Base-by-base conservation (phyloP, 176 grass and related monocot species). In the Rhynchospora pubera region DNA sequence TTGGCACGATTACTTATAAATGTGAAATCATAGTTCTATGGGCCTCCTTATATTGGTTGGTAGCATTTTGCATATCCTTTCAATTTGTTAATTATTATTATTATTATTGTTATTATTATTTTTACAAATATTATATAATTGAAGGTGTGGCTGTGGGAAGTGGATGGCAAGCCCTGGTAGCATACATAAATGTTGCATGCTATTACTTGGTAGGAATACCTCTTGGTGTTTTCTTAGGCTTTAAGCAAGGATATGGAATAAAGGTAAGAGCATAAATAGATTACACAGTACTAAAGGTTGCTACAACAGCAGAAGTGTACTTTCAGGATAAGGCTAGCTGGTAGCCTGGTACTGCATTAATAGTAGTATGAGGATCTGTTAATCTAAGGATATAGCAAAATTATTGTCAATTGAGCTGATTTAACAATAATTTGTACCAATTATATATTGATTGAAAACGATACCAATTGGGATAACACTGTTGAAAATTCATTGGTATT, bases 141-240 rank as follows among this genome's bases (percentile, higher is more conserved):
- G 48, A 87, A 97, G 95, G 95, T 72, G 92, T 94, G 67, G 95
- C 95, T 68, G 92, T 94, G 85, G 92, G 92, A 19, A 89, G 94
- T 83, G 94, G 90, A 53, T 97, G 91, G 94, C 91, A 97, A 89
- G 94, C 88, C 45, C 85, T 83, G 62, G 90, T 94, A 42, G 94
- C 94, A 3, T 97, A 90, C 42, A 91, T 97, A 45, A 97, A 97
- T 84, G 89, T 97, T 19, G 94, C 80, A 52, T 92, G 90, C 85
- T 97, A 94, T 65, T 97, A 97, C 58, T 86, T 97, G 77, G 90
- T 97, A 5, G 93, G 91, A 83, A 6, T 97, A 6, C 91, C 93
- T 45, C 58, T 93, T 47, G 93, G 91, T 43, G 53, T 62, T 52
- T 80, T 97, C 47, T 83, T 97, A 0, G 91, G 93, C 63, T 97